Base-by-base conservation (phyloP, 768 basidiomycete species). In the Albatrellus ellisii region DNA sequence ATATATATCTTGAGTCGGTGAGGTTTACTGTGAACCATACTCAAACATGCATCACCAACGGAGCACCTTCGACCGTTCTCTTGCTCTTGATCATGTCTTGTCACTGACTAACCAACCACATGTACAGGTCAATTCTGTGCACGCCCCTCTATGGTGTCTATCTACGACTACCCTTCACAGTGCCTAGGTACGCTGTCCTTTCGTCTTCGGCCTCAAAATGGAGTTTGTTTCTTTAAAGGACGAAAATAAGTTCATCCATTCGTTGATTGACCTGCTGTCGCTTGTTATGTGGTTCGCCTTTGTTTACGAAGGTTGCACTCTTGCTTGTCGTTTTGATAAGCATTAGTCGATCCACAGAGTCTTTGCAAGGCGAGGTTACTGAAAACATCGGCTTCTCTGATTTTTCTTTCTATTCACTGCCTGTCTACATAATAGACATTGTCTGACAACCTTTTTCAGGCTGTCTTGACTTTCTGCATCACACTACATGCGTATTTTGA, bases 1-100 rank as follows among this genome's bases (percentile, higher is more conserved):
- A 17, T 46, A 47, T 41, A 49, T 51, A 8, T 39, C 9, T 45
- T 49, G 47, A 51, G 50, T 51, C 39, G 50, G 50, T 46, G 47
- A 51, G 47, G 42, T 36, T 42, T 20, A 18, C 50, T 17, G 20
- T 51, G 50, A 49, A 31, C 50, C 50, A 49, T 41, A 49, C 50
- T 51, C 50, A 43, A 48, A 51, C 50, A 51, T 51, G 50, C 50
- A 51, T 51, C 50, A 51, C 50, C 50, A 51, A 49, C 50, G 38
- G 50, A 51, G 50, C 50, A 28, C 28, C 8, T 42, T n/a, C 6
- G 4, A 21, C 4, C 26, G 9, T 36, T 34, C 18, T 18, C 26
- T 32, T 31, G n/a, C 22, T n/a, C 21, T 28, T 41, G 35, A 8
- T n/a, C 7, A 22, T 8, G 29, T 14, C 6, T 20, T 26, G 25